Conservation (phyloP, 2,329 filamentous ascomycete species). For the Rugonectria rugulosa region DNA sequence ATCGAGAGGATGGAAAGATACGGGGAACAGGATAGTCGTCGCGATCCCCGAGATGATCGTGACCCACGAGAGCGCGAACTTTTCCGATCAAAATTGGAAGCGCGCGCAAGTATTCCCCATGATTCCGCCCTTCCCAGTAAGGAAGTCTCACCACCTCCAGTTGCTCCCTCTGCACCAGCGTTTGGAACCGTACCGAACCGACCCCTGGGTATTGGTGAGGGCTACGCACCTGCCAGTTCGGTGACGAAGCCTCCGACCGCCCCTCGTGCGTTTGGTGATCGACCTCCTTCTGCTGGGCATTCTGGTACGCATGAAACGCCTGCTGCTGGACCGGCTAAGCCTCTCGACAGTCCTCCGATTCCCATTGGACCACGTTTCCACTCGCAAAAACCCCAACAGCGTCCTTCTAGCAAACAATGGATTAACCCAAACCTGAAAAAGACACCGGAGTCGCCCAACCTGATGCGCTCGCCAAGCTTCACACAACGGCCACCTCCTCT, state of each 20-base stretch:
- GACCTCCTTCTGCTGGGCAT: slow-evolving; percentile 54
- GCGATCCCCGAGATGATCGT: slow-evolving; percentile 57
- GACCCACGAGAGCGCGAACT: slow-evolving; percentile 56
- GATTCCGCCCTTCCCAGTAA: slow-evolving; percentile 56
- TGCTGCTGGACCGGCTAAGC: slow-evolving; percentile 52
- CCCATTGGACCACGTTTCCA: slow-evolving; percentile 63
- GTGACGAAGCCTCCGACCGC: slow-evolving; percentile 62
- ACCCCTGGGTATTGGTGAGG: slow-evolving; percentile 44
- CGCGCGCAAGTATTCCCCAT: slow-evolving; percentile 54
- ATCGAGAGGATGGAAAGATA: slow-evolving; percentile 53
- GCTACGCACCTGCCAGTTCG: slow-evolving; percentile 37
- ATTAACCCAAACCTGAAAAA: slow-evolving; percentile 63
- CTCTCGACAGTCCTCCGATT: slow-evolving; percentile 56
- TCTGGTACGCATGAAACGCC: slow-evolving; percentile 44
- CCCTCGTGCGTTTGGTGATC: slow-evolving; percentile 60
- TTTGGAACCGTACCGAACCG: slow-evolving; percentile 64
- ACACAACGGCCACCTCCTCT: slow-evolving; percentile 49
- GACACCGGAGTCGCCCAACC: slow-evolving; percentile 60
- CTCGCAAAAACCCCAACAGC: slow-evolving; percentile 50
- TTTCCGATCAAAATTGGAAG: slow-evolving; percentile 59
- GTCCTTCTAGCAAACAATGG: slow-evolving; percentile 67
- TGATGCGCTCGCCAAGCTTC: slow-evolving; percentile 59
- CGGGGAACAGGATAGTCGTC: slow-evolving; percentile 48
- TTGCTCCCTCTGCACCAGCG: slow-evolving; percentile 65
- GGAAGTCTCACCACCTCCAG: slow-evolving; percentile 64